Evolutionary conservation across 1,284 basidiomycete species (phyloP), one percentile per base, ranked within the genome.

Genomic region (Bondarzewia mesenterica): DNA sequence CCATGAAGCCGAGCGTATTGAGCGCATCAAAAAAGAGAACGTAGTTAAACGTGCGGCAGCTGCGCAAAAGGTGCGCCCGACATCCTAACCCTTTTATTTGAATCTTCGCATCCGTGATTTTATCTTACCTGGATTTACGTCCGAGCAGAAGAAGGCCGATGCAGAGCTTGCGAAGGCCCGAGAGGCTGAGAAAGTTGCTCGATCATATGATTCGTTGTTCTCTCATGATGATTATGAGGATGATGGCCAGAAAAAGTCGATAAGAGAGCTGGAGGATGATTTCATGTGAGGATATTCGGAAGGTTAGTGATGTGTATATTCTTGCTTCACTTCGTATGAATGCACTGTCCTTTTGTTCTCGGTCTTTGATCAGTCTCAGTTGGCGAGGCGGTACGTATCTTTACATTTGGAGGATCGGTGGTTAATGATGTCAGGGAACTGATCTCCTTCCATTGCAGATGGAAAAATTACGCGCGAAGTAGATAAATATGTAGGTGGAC

Each of bases 1-100:
- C 60, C 93, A 96, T 59, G 94, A 98, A 63, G 79, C 87, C 50
- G 93, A 96, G 58, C 74, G 77, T 16, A 72, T 92, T 40, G 92
- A 93, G 16, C 77, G 93, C n/a, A 64, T 89, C 52, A 86, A 89
- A 59, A 72, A 73, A 49, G 91, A 94, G 65, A 80, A 75, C 26
- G 76, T 80, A 4, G 67, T 69, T 29, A 85, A 87, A 56, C 79
- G 88, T 47, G 74, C 69, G 0, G 77, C 74, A 2, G 89, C 88
- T 1, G 70, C 69, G 1, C 77, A 78, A 46, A 78, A 78, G 73
- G 87, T 82, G 48, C 10, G 54, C 48, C n/a, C 26, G 15, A 21
- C 14, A 10, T 36, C 20, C 12, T 3, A 29, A 46, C 32, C 14
- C 42, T 46, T 42, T 15, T n/a, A 29, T 7, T 43, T 42, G 10